Base-by-base conservation (phyloP, 768 basidiomycete genomes). In the Porphyrellus cyaneotinctus region DNA sequence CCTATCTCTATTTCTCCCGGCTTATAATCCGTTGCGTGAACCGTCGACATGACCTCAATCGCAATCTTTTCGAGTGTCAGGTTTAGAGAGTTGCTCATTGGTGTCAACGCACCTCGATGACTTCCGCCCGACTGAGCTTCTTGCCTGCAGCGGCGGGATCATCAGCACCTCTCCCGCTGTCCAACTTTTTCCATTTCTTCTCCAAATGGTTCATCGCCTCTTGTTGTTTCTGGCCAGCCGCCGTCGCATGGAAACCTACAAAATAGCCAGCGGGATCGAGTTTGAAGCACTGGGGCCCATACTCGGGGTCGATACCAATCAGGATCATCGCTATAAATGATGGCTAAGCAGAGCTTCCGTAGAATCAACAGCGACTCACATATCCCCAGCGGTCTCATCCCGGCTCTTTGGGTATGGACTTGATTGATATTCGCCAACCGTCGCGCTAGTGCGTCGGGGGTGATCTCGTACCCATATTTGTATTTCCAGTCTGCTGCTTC, bases 231-330 rank as follows among this genome's bases (percentile, higher is more conserved):
- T 91, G 88, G 0, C 97, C 97, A 2, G 95, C 88, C 0, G 95
- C 85, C 2, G 95, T 95, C 10, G 97, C 97, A 61, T 97, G 95
- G 76, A 95, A 98, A 0, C 97, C 97, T 41, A 97, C 91, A 68
- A 95, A 99, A 74, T 97, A 98, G 6, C 97, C 97, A 3, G 97
- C 97, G 12, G 97, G 97, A 67, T 99, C 97, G 47, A 98, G 85
- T 73, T 97, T 97, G 80, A 97, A 98, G 63, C 88, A 81, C 68
- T 97, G 95, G n/a, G 97, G 95, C 6, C 95, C 95, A 48, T 80
- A 78, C 67, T 95, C 91, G 10, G 87, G 78, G 70, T 98, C 97
- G 54, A 86, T 78, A 4, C 97, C 97, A 64, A 98, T 94, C 63
- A 98, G 72, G 56, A 97, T 88, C 93, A 95, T 97, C 5, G 93